Base-by-base conservation (phyloP, 257 asterid species). In the Solanum verrucosum region DNA sequence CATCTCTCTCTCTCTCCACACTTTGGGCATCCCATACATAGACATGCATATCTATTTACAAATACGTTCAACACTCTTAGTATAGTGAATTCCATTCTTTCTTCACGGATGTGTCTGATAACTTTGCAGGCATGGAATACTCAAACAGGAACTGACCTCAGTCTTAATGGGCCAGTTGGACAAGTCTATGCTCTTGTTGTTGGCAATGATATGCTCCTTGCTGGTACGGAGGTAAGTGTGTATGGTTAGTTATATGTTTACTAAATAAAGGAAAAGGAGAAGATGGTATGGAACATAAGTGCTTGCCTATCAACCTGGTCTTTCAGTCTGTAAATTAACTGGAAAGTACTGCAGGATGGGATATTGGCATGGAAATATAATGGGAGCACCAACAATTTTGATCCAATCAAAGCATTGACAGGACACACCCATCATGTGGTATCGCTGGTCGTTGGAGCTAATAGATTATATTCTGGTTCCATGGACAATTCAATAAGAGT, bases 351-450 rank as follows among this genome's bases (percentile, higher is more conserved):
- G 91, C 95, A 96, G 99, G 99, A 96, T 78, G 99, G 98, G 87
- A 94, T 97, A 90, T 89, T 95, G 90, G 98, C 95, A 34, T 97
- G 98, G 99, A 97, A 93, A 90, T 97, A 94, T 89, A 96, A 94
- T 90, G 94, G 92, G 42, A 92, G 91, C 56, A 91, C 98, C 87
- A 96, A 96, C 91, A 89, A 92, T 90, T 97, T 96, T 89, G 98
- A 94, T 90, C 98, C 99, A 72, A 96, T 95, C 81, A 98, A 98
- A 60, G 93, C 96, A 85, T 97, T 97, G 78, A 90, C 88, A 91
- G 98, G 96, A 74, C 99, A 97, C 92, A 91, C 95, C 25, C 95
- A 92, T 89, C 98, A 98, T 89, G 99, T 96, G 67, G 98, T 97
- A 87, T 89, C 99, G 2, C 93, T 97, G 86, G 96, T 95, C 23